These are phyloP conservation scores for Corinectria fuckeliana DNA, from an alignment of 2,329 filamentous ascomycete genomes.

Conservation along the genomic window DNA sequence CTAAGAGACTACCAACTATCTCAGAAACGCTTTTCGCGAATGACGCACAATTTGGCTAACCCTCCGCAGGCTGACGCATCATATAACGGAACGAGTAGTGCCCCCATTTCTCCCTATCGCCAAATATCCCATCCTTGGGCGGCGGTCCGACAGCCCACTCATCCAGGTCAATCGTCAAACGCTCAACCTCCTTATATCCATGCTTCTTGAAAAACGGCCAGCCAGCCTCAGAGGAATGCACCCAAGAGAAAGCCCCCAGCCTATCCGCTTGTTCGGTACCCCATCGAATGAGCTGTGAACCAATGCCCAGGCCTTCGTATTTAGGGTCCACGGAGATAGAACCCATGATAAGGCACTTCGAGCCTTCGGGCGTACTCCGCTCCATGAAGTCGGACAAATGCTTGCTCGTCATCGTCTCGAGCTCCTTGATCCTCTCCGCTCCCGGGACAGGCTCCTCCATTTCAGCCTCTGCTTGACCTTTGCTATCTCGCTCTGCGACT, in stretches of 20 bases:
- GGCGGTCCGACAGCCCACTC: constrained; percentile 38
- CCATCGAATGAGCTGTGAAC: constrained; percentile 41
- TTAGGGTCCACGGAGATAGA: constrained; percentile 41
- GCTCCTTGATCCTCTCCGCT: constrained; percentile 37
- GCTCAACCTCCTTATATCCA: constrained; percentile 40
- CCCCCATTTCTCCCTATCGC: constrained; percentile 39
- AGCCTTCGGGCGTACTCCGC: constrained; percentile 42
- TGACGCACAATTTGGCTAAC: background rate
- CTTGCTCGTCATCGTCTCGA: constrained; percentile 39
- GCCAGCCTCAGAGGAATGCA: constrained; percentile 43
- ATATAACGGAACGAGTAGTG: constrained; percentile 45
- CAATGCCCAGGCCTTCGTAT: constrained; percentile 42
- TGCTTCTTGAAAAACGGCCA: constrained; percentile 40
- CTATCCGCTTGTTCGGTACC: constrained; percentile 41
- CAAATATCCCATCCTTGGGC: constrained; percentile 27
- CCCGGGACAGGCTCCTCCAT: constrained; percentile 21
- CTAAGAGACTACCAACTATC: no score
- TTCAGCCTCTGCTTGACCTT: background rate
- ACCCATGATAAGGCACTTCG: constrained; percentile 42
- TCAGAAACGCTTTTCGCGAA: no score
- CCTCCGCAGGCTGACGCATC: constrained; percentile 6
- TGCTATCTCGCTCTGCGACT: background rate
- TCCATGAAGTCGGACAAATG: constrained; percentile 42
- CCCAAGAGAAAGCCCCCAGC: constrained; percentile 42
- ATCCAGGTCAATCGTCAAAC: constrained; percentile 42